Percentiles rank a stretch among this genome's conserved stretches.
Evolutionary conservation across 768 basidiomycete species (phyloP).

Genomic region (Xanthoconium stramineum): DNA sequence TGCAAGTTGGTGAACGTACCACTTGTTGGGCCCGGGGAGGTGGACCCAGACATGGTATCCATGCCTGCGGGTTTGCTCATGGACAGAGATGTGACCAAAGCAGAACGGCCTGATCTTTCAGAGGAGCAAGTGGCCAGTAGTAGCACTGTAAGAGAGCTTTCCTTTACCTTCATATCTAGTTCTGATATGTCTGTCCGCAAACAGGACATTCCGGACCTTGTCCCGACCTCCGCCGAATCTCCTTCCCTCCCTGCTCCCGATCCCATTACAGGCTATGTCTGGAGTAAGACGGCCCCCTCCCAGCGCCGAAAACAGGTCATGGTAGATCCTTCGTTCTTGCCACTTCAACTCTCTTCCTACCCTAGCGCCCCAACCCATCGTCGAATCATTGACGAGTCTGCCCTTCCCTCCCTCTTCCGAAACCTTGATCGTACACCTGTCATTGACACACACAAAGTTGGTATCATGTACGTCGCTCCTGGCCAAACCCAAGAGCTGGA

Average conservation of each 20-base stretch:
- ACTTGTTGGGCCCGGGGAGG: slow-evolving; percentile 78
- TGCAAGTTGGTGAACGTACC: slow-evolving; percentile 89
- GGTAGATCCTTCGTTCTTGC: slow-evolving; percentile 82
- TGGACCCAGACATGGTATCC: slow-evolving; percentile 73
- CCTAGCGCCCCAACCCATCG: slow-evolving; percentile 42
- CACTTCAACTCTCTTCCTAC: slow-evolving; percentile 81
- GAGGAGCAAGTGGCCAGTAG: slow-evolving; percentile 9
- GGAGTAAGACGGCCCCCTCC: slow-evolving; percentile 83
- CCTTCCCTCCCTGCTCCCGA: slow-evolving; percentile 49
- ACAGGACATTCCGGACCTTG: slow-evolving; percentile 24
- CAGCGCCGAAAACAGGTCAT: slow-evolving; percentile 84
- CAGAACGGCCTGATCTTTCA: slow-evolving; percentile 27
- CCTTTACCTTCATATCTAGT: background rate
- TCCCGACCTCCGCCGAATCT: background rate
- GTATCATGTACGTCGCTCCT: slow-evolving; percentile 92
- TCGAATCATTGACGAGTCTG: slow-evolving; percentile 51
- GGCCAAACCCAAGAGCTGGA: slow-evolving; percentile 83
- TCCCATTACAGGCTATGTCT: slow-evolving; percentile 81
- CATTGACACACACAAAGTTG: slow-evolving; percentile 96
- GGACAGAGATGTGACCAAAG: slow-evolving; percentile 49
- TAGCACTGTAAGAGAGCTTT: slow-evolving; percentile 9
- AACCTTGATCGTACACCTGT: slow-evolving; percentile 84
- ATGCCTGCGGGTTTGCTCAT: slow-evolving; percentile 71
- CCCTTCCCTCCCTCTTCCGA: slow-evolving; percentile 56
- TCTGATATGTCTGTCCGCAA: slow-evolving; percentile 5